Conservation (phyloP, 768 basidiomycete species). For the Suillus weaverae region DNA sequence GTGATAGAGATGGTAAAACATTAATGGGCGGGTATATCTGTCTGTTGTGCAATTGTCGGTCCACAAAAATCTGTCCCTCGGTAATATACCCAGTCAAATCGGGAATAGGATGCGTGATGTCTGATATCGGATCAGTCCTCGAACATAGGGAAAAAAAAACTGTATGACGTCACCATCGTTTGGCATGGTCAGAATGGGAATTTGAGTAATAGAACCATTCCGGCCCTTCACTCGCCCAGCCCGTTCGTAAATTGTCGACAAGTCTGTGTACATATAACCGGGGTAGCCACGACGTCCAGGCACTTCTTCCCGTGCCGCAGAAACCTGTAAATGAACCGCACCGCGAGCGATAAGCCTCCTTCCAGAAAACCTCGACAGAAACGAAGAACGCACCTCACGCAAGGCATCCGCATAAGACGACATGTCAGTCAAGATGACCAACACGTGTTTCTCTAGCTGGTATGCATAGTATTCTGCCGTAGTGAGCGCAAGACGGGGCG, state of each 20-base stretch:
- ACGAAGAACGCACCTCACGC: conserved; percentile 67
- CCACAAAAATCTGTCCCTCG: conserved; percentile 98
- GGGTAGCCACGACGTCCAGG: conserved; percentile 99
- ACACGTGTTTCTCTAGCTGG: conserved; percentile 98
- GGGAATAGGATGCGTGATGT: conserved; percentile 99
- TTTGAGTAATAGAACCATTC: conserved; percentile 99
- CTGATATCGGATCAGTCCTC: conserved; percentile 43
- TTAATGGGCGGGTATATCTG: conserved; percentile 99
- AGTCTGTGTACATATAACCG: conserved; percentile 98
- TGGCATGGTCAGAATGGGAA: conserved; percentile 99
- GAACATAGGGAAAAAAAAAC: conserved; percentile 17
- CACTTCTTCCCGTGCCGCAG: conserved; percentile 98
- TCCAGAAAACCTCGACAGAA: conserved; percentile 6
- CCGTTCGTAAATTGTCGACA: conserved; percentile 99
- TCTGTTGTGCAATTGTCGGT: conserved; percentile 94
- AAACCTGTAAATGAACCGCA: conserved; percentile 49
- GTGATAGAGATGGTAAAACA: conserved; percentile 96
- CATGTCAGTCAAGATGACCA: conserved; percentile 99
- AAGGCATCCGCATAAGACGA: conserved; percentile 96
- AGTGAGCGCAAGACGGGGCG: conserved; percentile 94
- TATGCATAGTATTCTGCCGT: conserved; percentile 99
- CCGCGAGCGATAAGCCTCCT: conserved; percentile 10
- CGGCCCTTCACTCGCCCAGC: conserved; percentile 97
- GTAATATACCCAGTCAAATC: conserved; percentile 99
- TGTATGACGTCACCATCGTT: conserved; percentile 78